Evolutionary conservation across 2,329 filamentous ascomycete genomes (phyloP), one percentile per base, ranked within the genome.

Genomic region (Fusarium udum): DNA sequence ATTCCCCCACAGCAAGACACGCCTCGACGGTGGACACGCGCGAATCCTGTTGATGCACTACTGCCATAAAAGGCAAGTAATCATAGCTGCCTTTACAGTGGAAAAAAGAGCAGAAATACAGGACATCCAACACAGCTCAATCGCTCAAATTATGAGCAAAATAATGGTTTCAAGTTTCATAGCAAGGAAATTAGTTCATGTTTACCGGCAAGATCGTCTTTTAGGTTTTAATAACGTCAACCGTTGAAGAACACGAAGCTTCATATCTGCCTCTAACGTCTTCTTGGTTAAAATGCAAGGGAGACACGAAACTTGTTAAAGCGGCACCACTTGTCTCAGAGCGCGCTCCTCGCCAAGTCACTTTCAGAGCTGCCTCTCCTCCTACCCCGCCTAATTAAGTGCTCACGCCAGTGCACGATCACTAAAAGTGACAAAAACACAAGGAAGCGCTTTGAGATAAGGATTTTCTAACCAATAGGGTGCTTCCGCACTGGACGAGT

Each of bases 351-450:
- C 59, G 34, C 18, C 40, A 77, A 74, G 77, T 78, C 73, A 64
- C 71, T 76, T 52, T 45, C 22, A 64, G 77, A 67, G 77, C 55
- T 69, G 49, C 62, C 61, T 73, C 76, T 75, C 77, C 59, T 39
- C 56, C 18, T 60, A 69, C 74, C 77, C 73, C 73, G 73, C 74
- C 60, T 68, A 68, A 65, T 48, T 61, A 20, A 46, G 71, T 73
- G 66, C 75, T 76, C 65, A 67, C 71, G 64, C 57, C 72, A 73
- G 78, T 78, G 78, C 72, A 69, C 70, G 36, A 49, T 74, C 78
- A 74, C 78, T 16, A 60, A 65, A 65, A 67, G 70, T 36, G 78
- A 78, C 75, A 71, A 67, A 55, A 67, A 51, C 61, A 61, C 59
- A 71, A 6, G n/a, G 45, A 42, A 53, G 64, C 48, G 67, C 69